Evolutionary conservation across 805 yeast species (phyloP).

Genomic region (Wickerhamomyces chambardii): DNA sequence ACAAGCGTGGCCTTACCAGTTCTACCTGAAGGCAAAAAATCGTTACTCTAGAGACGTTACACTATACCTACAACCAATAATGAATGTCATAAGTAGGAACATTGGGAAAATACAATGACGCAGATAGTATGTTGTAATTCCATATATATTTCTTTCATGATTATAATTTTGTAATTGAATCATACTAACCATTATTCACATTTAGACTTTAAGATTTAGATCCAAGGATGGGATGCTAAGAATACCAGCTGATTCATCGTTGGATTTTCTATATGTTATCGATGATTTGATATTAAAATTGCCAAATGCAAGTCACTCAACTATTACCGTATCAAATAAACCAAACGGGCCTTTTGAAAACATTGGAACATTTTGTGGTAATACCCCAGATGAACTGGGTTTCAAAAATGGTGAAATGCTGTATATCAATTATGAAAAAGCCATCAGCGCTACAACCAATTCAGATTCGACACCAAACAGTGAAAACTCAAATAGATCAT

Average conservation of each 20-base stretch:
- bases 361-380: slow-evolving; percentile 16
- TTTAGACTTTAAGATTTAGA: slow-evolving; percentile 70
- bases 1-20: too few species aligned
- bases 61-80: too few species aligned
- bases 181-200: too few species aligned
- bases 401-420: slow-evolving; percentile 41
- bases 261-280: slow-evolving; percentile 35
- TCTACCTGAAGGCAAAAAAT: too few species aligned
- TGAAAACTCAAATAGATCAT: slow-evolving; percentile 1
- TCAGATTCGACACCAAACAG: slow-evolving; percentile 6
- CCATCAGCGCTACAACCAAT: neutral
- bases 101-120: too few species aligned
- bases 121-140: too few species aligned
- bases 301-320: slow-evolving; percentile 14
- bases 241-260: slow-evolving; percentile 37
- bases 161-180: too few species aligned
- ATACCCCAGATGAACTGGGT: slow-evolving; percentile 25
- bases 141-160: too few species aligned
- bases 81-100: too few species aligned
- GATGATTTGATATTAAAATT: slow-evolving; percentile 24
- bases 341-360: slow-evolving; percentile 19
- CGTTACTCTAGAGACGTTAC: too few species aligned
- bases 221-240: slow-evolving; percentile 80
- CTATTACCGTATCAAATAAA: slow-evolving; percentile 17
- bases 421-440: slow-evolving; percentile 21